Evolutionary conservation across 164 flowering plant genomes (phyloP).

Genomic region (Berberis vulgaris): DNA sequence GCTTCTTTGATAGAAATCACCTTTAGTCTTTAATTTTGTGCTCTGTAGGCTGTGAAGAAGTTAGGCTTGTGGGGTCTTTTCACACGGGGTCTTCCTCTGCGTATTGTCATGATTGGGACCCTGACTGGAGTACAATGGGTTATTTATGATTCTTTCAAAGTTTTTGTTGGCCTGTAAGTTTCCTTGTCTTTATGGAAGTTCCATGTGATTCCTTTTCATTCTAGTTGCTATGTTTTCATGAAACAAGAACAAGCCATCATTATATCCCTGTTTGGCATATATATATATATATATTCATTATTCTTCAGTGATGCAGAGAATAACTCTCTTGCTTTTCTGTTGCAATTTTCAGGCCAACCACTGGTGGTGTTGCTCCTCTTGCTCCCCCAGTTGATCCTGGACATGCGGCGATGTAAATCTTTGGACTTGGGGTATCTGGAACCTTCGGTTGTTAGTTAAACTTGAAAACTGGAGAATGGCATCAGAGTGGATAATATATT

Average conservation of each 20-base stretch:
- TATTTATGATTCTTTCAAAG: slow-evolving; percentile 78
- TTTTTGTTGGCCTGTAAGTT: slow-evolving; percentile 82
- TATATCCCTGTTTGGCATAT: background rate
- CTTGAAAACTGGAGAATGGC: too few species aligned
- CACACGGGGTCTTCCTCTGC: slow-evolving; percentile 82
- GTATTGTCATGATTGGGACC: slow-evolving; percentile 88
- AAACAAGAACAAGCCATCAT: background rate
- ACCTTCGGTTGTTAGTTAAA: too few species aligned
- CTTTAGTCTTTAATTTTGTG: background rate
- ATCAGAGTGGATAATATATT: too few species aligned
- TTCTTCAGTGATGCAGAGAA: background rate
- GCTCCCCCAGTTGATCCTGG: slow-evolving; percentile 11
- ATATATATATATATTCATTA: background rate
- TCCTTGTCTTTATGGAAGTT: background rate
- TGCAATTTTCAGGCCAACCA: slow-evolving; percentile 49
- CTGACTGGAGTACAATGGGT: slow-evolving; percentile 92
- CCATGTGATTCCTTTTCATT: background rate
- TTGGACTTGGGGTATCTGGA: background rate
- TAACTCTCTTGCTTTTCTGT: background rate
- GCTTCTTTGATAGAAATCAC: background rate
- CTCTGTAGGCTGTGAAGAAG: slow-evolving; percentile 69
- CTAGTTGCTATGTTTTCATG: too few species aligned
- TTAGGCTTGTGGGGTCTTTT: slow-evolving; percentile 70
- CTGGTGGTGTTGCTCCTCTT: slow-evolving; percentile 53
- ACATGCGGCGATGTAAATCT: slow-evolving; percentile 16